Conservation (phyloP, 345 rosid species). For the Eutrema japonicum region DNA sequence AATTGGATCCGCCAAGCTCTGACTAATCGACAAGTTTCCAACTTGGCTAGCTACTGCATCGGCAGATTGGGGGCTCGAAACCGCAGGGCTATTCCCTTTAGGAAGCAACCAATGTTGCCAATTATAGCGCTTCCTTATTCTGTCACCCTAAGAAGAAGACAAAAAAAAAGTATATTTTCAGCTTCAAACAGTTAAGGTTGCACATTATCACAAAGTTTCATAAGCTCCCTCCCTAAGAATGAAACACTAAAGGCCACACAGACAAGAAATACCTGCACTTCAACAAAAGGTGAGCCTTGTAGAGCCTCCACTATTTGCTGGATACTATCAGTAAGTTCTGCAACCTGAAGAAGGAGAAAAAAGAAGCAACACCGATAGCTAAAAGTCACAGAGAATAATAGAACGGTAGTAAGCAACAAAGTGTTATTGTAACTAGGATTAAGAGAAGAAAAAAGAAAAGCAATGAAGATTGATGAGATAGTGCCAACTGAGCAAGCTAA, state of each 20-base stretch:
- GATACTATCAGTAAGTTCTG: conserved; percentile 61
- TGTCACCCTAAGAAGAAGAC: conserved; percentile 61
- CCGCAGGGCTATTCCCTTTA: not conserved
- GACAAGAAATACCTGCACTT: conserved; percentile 68
- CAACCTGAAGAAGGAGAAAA: conserved; percentile 55
- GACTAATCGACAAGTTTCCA: conserved; percentile 20
- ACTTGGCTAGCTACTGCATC: conserved; percentile 34
- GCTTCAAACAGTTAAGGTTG: not conserved
- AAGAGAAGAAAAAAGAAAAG: conserved; percentile 5
- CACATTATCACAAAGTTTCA: conserved; percentile 5
- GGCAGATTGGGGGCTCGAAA: conserved; percentile 25
- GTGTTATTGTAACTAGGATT: conserved; percentile 15
- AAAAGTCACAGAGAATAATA: conserved; percentile 22
- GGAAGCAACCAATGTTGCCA: conserved; percentile 66
- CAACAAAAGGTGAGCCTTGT: conserved; percentile 63
- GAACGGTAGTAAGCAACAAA: conserved; percentile 7
- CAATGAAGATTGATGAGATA: conserved; percentile 11
- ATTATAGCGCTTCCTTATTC: conserved; percentile 64
- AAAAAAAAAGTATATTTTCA: not conserved
- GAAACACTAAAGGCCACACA: not conserved
- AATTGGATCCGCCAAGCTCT: conserved; percentile 21
- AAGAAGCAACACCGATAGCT: conserved; percentile 24
- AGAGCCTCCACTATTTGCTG: conserved; percentile 71
- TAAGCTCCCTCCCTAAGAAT: conserved; percentile 1
- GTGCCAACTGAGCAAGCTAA: not conserved